Evolutionary conservation across 164 flowering plant genomes (phyloP).

Genomic region (Nymphaea colorata): DNA sequence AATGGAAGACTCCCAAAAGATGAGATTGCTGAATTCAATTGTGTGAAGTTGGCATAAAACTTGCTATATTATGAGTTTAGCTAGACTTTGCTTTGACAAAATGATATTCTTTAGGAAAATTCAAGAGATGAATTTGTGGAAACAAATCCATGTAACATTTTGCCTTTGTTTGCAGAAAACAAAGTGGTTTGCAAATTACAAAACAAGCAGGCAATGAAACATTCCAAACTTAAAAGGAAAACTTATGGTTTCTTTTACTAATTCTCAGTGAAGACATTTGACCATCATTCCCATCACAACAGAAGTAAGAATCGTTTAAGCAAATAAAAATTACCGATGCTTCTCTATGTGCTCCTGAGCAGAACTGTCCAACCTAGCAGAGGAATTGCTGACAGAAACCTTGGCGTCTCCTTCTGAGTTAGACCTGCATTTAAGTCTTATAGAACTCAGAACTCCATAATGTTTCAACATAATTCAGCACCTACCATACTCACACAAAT

Average conservation of each 20-base stretch:
- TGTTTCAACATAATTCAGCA: background rate
- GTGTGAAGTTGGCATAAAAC: too few relatives aligned
- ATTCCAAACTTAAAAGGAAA: too few relatives aligned
- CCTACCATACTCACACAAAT: background rate
- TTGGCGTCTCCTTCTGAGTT: slow-evolving; percentile 23
- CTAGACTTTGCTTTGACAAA: too few relatives aligned
- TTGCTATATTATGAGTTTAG: too few relatives aligned
- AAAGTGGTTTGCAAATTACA: background rate
- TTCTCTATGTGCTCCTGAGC: slow-evolving; percentile 56
- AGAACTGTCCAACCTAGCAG: slow-evolving; percentile 40
- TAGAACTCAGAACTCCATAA: background rate
- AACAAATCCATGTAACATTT: background rate
- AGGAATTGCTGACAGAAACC: slow-evolving; percentile 18
- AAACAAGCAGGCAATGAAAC: too few relatives aligned
- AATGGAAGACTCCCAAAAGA: too few relatives aligned
- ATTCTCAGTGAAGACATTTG: background rate
- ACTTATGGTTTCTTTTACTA: too few relatives aligned
- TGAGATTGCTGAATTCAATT: too few relatives aligned
- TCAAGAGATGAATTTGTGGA: too few relatives aligned
- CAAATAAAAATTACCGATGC: slow-evolving; percentile 37
- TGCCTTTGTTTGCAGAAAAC: background rate
- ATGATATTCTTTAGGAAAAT: too few relatives aligned
- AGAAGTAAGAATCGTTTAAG: background rate
- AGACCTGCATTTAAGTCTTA: slow-evolving; percentile 16
- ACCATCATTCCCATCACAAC: too few relatives aligned